These are phyloP conservation scores for Colletotrichum lentis DNA, from an alignment of 2,329 filamentous ascomycete genomes.

Conservation along the genomic window DNA sequence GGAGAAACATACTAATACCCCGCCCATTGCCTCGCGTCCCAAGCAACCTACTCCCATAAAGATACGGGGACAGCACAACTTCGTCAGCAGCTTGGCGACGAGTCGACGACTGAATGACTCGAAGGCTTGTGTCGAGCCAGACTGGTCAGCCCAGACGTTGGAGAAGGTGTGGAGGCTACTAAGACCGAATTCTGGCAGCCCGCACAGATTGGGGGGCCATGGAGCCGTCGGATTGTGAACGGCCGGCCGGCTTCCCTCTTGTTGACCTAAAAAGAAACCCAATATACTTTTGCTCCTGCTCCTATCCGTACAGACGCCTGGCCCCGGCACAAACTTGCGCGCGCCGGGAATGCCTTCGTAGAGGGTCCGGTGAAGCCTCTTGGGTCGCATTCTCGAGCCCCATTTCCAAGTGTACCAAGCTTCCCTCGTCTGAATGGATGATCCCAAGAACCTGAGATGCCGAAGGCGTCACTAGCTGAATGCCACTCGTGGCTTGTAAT, in stretches of 20 bases:
- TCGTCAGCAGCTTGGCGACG: conserved; percentile 22
- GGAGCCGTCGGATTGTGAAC: conserved; percentile 29
- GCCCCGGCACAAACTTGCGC: neutral
- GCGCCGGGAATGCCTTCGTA: neutral
- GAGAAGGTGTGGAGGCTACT: conserved; percentile 34
- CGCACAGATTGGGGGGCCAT: conserved; percentile 8
- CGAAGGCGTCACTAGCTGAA: conserved; percentile 23
- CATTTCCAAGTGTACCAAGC: neutral
- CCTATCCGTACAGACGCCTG: neutral
- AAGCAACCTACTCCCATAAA: conserved; percentile 6
- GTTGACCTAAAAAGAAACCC: neutral
- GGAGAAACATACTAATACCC: conserved; percentile 7
- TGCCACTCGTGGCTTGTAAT: conserved; percentile 12
- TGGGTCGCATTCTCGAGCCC: neutral
- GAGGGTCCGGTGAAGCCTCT: neutral
- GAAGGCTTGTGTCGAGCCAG: conserved; percentile 26
- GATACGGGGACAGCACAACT: neutral
- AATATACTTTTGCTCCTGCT: neutral
- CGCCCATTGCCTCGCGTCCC: conserved; percentile 4
- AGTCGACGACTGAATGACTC: too few relatives aligned
- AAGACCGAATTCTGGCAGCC: conserved; percentile 22
- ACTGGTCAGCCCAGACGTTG: conserved; percentile 28
- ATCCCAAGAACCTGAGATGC: neutral
- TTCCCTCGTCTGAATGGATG: neutral
- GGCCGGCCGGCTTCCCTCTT: conserved; percentile 33